Evolutionary conservation across 257 asterid genomes (phyloP), one percentile per base, ranked within the genome.

Genomic region (Petunia secreta): DNA sequence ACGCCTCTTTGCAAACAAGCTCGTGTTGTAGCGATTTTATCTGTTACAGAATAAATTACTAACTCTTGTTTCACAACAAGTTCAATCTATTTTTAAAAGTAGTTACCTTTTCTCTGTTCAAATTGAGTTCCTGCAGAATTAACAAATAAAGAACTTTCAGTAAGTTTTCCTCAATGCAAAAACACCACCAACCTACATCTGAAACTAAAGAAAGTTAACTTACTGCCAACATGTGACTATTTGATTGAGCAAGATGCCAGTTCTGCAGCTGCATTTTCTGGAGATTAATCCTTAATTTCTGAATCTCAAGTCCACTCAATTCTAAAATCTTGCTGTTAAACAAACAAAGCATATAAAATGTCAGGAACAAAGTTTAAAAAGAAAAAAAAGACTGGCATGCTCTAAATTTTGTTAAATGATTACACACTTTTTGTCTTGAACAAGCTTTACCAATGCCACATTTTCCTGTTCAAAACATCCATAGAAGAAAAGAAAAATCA

Each of bases 251-350:
- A 80, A 95, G 91, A 80, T 77, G 88, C 97, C 97, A 92, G 63
- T 95, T 95, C 63, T 95, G 98, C 85, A 89, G 77, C 86, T 91
- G 97, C 93, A 93, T 83, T 82, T 89, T 95, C 88, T 95, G 95
- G 77, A 93, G 87, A 83, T 86, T 87, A 44, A 73, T 55, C 78
- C 93, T 88, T 87, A 93, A 63, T 44, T 85, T 90, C 86, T 90
- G 91, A 73, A 95, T 87, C 90, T 93, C 98, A 71, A 62, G 50
- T 68, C 97, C 98, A 84, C 89, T 91, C 82, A 93, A 39, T 75
- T 93, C 97, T 84, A 95, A 90, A 50, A 93, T 79, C 85, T 93
- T 95, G 85, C 98, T 95, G 94, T 80, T 44, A 66, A 84, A 58
- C 3, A 75, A 77, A 65, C 36, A 80, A 79, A 64, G 1, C 83